Conservation (phyloP, 1,284 basidiomycete genomes). For the Ceratorhiza oryzae-sativae region DNA sequence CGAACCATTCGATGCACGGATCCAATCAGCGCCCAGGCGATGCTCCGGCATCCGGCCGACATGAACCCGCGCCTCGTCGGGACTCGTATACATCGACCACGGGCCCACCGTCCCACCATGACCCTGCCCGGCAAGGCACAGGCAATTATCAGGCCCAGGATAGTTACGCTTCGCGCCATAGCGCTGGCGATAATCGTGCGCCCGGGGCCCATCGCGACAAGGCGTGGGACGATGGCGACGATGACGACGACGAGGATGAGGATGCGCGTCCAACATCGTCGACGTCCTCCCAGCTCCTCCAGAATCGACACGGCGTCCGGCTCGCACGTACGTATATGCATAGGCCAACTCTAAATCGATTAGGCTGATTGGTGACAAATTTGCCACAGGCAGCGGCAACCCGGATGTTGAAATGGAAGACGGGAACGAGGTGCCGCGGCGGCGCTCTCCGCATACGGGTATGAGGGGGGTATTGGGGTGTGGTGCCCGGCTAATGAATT, state of each 20-base stretch:
- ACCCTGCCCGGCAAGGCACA: not conserved
- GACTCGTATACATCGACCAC: conserved; percentile 8
- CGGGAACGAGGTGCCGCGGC: conserved; percentile 17
- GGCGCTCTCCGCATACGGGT: conserved; percentile 24
- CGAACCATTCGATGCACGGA: not conserved
- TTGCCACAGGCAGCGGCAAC: not conserved
- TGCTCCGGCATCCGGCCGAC: not conserved
- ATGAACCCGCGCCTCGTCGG: not conserved
- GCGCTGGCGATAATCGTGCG: not conserved
- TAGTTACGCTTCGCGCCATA: not conserved
- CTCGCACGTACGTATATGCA: conserved; percentile 7
- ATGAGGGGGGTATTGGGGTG: not conserved
- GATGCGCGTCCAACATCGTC: conserved; percentile 20
- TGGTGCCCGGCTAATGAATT: not conserved
- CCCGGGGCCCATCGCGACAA: not conserved
- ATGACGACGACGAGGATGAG: conserved; percentile 26
- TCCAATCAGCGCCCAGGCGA: not conserved
- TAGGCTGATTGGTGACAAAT: conserved; percentile 9
- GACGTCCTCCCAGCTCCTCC: conserved; percentile 19
- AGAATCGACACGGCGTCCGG: not conserved
- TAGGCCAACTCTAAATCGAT: not conserved
- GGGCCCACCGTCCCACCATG: not conserved
- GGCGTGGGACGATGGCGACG: conserved; percentile 6
- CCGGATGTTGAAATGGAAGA: conserved; percentile 35
- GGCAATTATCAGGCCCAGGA: not conserved